These are phyloP conservation scores for Castanopsis chinensis DNA, from an alignment of 306 rosid genomes.

Conservation along the genomic window DNA sequence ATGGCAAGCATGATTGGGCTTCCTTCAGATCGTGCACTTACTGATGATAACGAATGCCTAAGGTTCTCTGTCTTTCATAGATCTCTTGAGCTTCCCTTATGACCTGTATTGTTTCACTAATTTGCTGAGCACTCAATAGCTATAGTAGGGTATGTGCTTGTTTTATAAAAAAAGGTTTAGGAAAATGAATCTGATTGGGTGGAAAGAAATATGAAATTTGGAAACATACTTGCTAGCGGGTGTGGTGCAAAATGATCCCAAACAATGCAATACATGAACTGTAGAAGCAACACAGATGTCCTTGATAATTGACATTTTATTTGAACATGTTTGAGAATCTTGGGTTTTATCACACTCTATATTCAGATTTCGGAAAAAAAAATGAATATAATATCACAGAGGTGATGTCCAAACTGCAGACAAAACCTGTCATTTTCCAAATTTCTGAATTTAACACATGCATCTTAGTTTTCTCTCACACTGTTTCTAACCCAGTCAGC, in stretches of 20 bases:
- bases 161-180: neutral
- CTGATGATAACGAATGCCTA: constrained; percentile 80
- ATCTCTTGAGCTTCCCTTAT: constrained; percentile 18
- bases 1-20: constrained; percentile 89
- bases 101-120: neutral
- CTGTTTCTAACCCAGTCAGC: neutral
- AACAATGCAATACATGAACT: neutral
- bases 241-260: neutral
- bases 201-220: neutral
- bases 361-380: neutral
- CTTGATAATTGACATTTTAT: neutral
- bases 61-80: constrained; percentile 51
- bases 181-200: neutral
- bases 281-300: neutral
- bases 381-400: neutral
- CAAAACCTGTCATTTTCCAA: neutral
- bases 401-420: neutral
- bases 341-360: neutral
- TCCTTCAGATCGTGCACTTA: constrained; percentile 91
- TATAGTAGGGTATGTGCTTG: neutral
- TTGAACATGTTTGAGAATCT: neutral
- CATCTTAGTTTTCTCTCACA: neutral
- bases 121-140: constrained; percentile 15
- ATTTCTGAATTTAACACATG: neutral
- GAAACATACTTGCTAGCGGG: neutral